Base-by-base conservation (phyloP, 1,139 yeast genomes). In the Kodamaea derodonti region DNA sequence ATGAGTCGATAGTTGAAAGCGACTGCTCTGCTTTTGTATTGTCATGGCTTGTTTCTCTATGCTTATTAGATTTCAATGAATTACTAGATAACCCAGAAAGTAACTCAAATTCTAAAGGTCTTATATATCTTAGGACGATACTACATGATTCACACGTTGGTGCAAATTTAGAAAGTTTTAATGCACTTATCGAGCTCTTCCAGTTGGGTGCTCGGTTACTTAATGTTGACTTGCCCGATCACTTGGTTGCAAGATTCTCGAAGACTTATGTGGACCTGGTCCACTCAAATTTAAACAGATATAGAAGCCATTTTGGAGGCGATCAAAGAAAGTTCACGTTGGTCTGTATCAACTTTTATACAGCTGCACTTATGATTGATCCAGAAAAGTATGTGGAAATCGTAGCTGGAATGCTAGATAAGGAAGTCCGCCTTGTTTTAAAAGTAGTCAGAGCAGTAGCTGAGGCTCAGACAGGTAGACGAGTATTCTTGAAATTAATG, bases 221-320 rank as follows among this genome's bases (percentile, higher is more conserved):
- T 5, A 36, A 49, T 3, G 31, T 41, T 9, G 42, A 46, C 12
- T 43, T 52, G 32, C 38, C 40, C 8, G 39, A 53, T 8, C 74
- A 74, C 47, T 66, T 76, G 1, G 48, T 77, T 6, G 70, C 68
- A 11, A 51, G 48, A 30, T 79, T 75, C 47, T 57, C 78, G 8
- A 37, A 56, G 27, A 42, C 39, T n/a, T 57, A 64, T 40, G 48
- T 72, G 27, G 77, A 72, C 36, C 51, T 54, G 14, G 65, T 67
- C 4, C 62, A 59, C 42, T 55, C 51, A 13, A 62, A 54, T 34
- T 49, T 60, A 14, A 46, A 46, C 13, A 29, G 30, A 7, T 40
- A 27, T 22, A 36, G 36, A 4, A 22, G 16, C 13, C 37, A 43
- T 13, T 36, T 38, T 20, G 13, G 34, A 8, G 41, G 39, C 20